Percentiles rank a stretch among this genome's conserved stretches.
phyloP scores from a whole-genome alignment of 179 eudicot species.

The Spergularia azorica region DNA sequence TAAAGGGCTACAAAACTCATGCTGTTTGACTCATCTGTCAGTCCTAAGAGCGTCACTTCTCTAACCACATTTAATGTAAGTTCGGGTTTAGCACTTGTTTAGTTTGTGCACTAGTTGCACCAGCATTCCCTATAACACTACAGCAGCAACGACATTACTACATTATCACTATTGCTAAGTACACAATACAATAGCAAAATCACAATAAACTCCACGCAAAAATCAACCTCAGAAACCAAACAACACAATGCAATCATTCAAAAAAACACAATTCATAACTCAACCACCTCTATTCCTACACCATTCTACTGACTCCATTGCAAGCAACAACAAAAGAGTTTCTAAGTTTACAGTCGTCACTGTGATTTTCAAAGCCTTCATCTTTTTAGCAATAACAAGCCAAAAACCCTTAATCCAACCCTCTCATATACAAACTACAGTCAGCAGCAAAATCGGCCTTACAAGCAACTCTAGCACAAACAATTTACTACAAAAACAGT shows the following conservation, averaged over 20 bases:
- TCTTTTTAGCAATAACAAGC: background rate
- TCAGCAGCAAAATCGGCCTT: background rate
- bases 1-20: background rate
- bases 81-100: background rate
- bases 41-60: slow-evolving; percentile 1
- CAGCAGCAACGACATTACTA: background rate
- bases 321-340: background rate
- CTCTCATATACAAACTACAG: no score
- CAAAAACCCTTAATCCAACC: background rate
- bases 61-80: background rate
- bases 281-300: background rate
- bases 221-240: background rate
- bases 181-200: background rate
- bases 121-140: background rate
- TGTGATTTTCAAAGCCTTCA: no score
- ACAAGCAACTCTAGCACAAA: background rate
- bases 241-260: background rate
- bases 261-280: background rate
- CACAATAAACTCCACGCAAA: no score
- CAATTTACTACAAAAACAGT: background rate
- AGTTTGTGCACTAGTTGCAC: background rate
- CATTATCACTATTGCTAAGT: no score
- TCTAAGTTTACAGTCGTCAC: background rate
- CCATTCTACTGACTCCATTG: background rate
- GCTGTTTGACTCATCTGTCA: background rate